These are phyloP conservation scores for Funneliformis mosseae DNA, from an alignment of 192 early-diverging fungal genomes.

Conservation along the genomic window DNA sequence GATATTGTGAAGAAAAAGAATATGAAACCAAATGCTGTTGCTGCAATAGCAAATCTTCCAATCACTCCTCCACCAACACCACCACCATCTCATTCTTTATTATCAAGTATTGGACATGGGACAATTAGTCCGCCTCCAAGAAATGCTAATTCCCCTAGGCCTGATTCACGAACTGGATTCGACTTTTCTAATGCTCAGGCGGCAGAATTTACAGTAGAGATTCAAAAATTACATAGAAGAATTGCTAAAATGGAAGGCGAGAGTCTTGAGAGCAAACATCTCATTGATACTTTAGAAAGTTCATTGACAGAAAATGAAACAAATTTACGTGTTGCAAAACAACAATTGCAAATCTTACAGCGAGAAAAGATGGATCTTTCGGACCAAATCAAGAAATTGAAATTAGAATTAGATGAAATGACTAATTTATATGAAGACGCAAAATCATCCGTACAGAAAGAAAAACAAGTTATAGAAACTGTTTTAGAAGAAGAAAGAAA, in stretches of 20 bases:
- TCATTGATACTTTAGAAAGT: constrained; percentile 40
- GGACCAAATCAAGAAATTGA: constrained; percentile 44
- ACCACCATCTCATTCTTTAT: constrained; percentile 37
- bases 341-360: constrained; percentile 42
- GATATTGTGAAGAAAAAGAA: constrained; percentile 35
- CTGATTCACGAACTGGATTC: constrained; percentile 22
- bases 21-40: neutral
- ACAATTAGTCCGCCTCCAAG: neutral
- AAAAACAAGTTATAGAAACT: constrained; percentile 43
- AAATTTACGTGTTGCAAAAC: constrained; percentile 41
- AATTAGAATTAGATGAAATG: constrained; percentile 40
- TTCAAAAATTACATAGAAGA: constrained; percentile 39
- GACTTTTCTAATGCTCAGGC: neutral
- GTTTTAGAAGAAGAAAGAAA: constrained; percentile 46
- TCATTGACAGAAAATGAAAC: constrained; percentile 50
- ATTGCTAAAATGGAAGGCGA: constrained; percentile 44
- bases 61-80: constrained; percentile 38
- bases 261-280: constrained; percentile 40
- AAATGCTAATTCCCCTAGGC: constrained; percentile 21
- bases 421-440: constrained; percentile 35
- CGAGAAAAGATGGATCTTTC: constrained; percentile 42
- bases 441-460: constrained; percentile 37
- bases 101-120: neutral
- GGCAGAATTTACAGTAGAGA: constrained; percentile 29
- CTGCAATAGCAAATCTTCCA: constrained; percentile 29